These are phyloP conservation scores for Teratosphaeria pseudoeucalypti DNA, from an alignment of 2,329 filamentous ascomycete genomes.

Conservation along the genomic window DNA sequence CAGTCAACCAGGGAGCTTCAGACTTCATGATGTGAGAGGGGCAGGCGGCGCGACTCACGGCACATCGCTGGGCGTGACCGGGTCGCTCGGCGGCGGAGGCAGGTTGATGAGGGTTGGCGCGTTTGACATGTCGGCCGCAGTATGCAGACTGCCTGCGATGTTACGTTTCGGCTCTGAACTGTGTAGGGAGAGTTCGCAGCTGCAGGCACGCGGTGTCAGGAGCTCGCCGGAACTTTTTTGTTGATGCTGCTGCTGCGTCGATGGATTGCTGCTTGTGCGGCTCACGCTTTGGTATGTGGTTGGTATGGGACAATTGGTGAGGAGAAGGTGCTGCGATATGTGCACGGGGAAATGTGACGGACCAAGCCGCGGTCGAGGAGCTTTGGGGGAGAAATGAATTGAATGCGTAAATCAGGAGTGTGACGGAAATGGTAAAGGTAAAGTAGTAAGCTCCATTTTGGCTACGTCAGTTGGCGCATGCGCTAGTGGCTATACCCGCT, in stretches of 20 bases:
- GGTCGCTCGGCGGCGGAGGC: conserved; percentile 69
- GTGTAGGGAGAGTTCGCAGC: neutral
- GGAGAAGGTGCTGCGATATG: neutral
- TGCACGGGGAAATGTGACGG: neutral
- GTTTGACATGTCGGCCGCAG: conserved; percentile 20
- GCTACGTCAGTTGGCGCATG: neutral
- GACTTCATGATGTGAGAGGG: conserved; percentile 2
- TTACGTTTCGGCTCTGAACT: neutral
- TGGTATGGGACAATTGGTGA: neutral
- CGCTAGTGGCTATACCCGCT: neutral
- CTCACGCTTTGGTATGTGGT: neutral
- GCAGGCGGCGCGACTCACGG: conserved; percentile 54
- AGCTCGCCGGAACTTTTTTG: neutral
- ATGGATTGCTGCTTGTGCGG: neutral
- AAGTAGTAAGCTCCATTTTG: neutral
- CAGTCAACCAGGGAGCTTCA: conserved; percentile 1
- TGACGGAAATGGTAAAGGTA: neutral
- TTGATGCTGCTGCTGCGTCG: neutral
- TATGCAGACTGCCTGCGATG: neutral
- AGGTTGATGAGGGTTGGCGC: conserved; percentile 70
- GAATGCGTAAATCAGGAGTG: neutral
- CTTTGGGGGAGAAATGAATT: neutral
- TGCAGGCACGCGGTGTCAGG: neutral
- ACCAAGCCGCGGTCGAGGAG: neutral
- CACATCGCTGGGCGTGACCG: conserved; percentile 78